Conservation (phyloP, 2,329 filamentous ascomycete genomes). For the Calonectria pseudoturangicola region DNA sequence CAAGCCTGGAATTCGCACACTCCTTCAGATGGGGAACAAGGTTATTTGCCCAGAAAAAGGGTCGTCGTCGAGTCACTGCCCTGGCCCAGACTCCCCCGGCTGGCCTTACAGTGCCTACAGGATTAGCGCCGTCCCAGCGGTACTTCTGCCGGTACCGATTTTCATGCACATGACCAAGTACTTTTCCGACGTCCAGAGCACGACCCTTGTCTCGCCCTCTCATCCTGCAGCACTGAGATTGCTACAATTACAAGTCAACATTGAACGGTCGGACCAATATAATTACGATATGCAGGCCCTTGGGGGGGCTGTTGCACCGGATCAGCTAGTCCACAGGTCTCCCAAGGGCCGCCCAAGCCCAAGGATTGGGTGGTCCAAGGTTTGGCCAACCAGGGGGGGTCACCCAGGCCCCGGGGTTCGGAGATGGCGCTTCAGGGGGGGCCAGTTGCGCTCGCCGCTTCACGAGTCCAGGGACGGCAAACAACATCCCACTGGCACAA, state of each 20-base stretch:
- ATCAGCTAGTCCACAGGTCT: slow-evolving; percentile 29
- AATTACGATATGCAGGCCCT: slow-evolving; percentile 55
- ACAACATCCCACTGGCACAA: slow-evolving; percentile 34
- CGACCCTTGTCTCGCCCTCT: background rate
- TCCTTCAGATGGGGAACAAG: slow-evolving; percentile 34
- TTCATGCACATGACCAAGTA: slow-evolving; percentile 16
- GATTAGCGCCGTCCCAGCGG: slow-evolving; percentile 31
- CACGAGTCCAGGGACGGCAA: slow-evolving; percentile 26
- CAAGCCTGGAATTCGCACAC: slow-evolving; percentile 26
- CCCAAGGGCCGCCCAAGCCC: slow-evolving; percentile 18
- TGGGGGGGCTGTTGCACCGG: slow-evolving; percentile 47
- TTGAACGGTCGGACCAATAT: slow-evolving; percentile 37
- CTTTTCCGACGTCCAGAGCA: background rate
- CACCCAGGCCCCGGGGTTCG: slow-evolving; percentile 28
- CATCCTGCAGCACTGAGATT: slow-evolving; percentile 30
- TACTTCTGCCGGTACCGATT: slow-evolving; percentile 13
- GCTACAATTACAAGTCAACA: slow-evolving; percentile 26
- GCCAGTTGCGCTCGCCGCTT: slow-evolving; percentile 11
- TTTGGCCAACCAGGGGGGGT: slow-evolving; percentile 31
- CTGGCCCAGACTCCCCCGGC: slow-evolving; percentile 8
- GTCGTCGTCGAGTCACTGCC: slow-evolving; percentile 27
- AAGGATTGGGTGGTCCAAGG: slow-evolving; percentile 25
- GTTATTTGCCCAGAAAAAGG: slow-evolving; percentile 33
- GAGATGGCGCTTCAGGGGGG: slow-evolving; percentile 25
- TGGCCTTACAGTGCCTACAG: slow-evolving; percentile 38